Base-by-base conservation (phyloP, 345 rosid species). In the Melaleuca quinquenervia region DNA sequence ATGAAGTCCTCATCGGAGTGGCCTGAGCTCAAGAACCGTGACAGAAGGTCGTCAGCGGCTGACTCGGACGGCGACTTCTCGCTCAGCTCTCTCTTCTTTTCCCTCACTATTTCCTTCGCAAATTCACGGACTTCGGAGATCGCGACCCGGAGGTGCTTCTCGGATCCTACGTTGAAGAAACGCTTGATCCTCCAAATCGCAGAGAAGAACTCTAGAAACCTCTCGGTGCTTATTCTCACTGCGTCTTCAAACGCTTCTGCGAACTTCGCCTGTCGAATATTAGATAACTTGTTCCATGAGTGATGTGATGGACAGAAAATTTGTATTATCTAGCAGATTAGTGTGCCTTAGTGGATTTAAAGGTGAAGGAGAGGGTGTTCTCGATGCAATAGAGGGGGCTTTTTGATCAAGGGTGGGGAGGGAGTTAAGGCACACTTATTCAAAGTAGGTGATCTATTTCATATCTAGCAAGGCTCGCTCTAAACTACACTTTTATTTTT, bases 21-120 rank as follows among this genome's bases (percentile, higher is more conserved):
- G 48, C 92, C 90, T 1, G 95, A 93, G 87, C 83, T 89, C 64
- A 94, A 89, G 87, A 93, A 94, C 9, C 92, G 52, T 0, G 95
- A 92, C 26, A 94, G 86, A 8, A 94, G 89, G 89, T 94, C 94
- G 0, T 90, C 88, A 2, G 91, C 74, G 55, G 92, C 91, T 6
- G 82, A 60, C 18, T 45, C 53, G 1, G 89, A 83, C 1, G 87
- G 85, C 6, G 87, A 89, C 50, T 87, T 80, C n/a, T 84, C n/a
- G 9, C 85, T 54, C 6, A 49, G 58, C 84, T 85, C 84, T 52
- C 27, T n/a, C 85, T 90, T 93, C 90, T 93, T 94, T 15, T 92
- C 93, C 22, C n/a, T 84, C 13, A 93, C 86, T 27, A 94, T 89
- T 5, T 89, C 88, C 16, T 58, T 88, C 2, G 95, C 92, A 11